Percentiles rank a stretch among this genome's conserved stretches.
phyloP scores from a whole-genome alignment of 2,329 filamentous ascomycete genomes.

The Arthrobotrys conoides region DNA sequence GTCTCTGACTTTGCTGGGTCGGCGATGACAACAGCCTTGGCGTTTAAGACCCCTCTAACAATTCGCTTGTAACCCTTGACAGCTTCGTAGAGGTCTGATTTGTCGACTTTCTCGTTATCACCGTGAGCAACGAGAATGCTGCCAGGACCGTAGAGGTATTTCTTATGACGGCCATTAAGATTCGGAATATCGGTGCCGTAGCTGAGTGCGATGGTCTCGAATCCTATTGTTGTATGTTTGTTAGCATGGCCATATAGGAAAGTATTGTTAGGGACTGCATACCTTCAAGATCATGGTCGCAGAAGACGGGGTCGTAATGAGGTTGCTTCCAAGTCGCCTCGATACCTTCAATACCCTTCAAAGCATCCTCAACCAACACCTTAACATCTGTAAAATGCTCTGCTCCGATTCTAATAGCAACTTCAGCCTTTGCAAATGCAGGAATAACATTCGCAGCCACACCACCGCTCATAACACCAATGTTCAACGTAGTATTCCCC shows the following conservation, averaged over 20 bases:
- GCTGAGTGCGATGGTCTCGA: constrained; percentile 86
- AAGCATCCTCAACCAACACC: constrained; percentile 68
- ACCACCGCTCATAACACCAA: constrained; percentile 83
- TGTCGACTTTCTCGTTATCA: constrained; percentile 82
- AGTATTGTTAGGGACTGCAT: constrained; percentile 32
- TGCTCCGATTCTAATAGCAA: constrained; percentile 82
- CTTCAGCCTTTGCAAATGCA: constrained; percentile 76
- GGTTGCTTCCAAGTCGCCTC: constrained; percentile 71
- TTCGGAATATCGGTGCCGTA: constrained; percentile 94
- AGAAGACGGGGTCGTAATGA: constrained; percentile 80
- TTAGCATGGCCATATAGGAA: constrained; percentile 26
- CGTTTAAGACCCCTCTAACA: constrained; percentile 68
- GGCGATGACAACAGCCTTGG: constrained; percentile 46
- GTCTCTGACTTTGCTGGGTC: constrained; percentile 34
- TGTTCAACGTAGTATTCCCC: constrained; percentile 89
- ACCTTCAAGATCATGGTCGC: constrained; percentile 86
- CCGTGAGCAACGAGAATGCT: constrained; percentile 88
- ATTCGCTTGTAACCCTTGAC: constrained; percentile 84
- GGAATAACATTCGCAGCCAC: constrained; percentile 92
- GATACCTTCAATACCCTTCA: constrained; percentile 71
- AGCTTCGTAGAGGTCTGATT: constrained; percentile 81
- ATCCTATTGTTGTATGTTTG: constrained; percentile 70
- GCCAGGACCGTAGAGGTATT: constrained; percentile 78
- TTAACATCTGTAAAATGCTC: constrained; percentile 73
- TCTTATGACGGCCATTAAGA: constrained; percentile 77